A percentile compares a stretch with the other conserved stretches of the same genome.
Conservation (phyloP, 1,284 basidiomycete genomes). For the Termitomyces sp. region DNA sequence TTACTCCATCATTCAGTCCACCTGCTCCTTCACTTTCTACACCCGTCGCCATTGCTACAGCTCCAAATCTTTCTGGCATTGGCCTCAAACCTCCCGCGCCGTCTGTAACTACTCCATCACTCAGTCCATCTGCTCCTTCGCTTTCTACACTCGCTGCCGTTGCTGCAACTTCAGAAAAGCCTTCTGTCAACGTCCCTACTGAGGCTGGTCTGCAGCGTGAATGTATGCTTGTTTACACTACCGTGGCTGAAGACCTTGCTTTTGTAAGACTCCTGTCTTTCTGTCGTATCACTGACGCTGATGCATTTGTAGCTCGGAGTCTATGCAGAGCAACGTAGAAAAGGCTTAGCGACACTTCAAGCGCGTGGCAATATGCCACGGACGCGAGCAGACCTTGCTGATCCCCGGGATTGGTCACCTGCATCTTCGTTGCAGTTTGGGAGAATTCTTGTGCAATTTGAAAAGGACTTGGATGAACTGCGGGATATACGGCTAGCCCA, state of each 20-base stretch:
- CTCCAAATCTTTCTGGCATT: background rate
- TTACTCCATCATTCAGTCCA: conserved; percentile 5
- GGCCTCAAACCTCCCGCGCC: background rate
- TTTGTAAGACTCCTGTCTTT: conserved; percentile 33
- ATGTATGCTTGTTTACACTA: conserved; percentile 40
- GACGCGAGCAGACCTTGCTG: conserved; percentile 35
- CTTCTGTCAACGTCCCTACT: background rate
- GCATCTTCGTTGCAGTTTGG: conserved; percentile 50
- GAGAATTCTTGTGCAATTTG: conserved; percentile 40
- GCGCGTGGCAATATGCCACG: conserved; percentile 32
- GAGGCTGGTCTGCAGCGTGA: conserved; percentile 54
- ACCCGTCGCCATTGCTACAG: background rate
- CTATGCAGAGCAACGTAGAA: conserved; percentile 29
- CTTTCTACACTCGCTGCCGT: background rate
- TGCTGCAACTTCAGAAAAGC: background rate
- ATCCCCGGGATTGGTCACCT: conserved; percentile 47
- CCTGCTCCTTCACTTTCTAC: conserved; percentile 12
- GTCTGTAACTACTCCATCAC: background rate
- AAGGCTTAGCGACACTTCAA: conserved; percentile 28
- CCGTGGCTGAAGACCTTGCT: conserved; percentile 46
- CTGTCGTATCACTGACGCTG: conserved; percentile 7
- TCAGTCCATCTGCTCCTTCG: conserved; percentile 15
- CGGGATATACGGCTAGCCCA: conserved; percentile 39
- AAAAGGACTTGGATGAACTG: conserved; percentile 47
- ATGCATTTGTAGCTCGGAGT: conserved; percentile 34